Evolutionary conservation across 2,329 filamentous ascomycete genomes (phyloP).

Genomic region (Aspergillus sp.): DNA sequence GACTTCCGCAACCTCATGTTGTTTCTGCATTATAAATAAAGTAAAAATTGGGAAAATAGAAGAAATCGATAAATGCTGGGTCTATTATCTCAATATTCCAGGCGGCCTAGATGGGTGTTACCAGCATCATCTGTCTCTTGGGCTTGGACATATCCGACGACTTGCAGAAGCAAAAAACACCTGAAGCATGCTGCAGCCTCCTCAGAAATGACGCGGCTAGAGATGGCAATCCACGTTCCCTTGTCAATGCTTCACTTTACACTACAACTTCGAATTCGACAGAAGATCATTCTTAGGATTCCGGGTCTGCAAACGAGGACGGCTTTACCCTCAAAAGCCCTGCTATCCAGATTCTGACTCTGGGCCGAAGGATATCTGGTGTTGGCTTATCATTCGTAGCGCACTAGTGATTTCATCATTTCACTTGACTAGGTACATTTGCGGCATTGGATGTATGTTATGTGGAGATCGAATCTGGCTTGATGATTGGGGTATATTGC

Average conservation of each 20-base stretch:
- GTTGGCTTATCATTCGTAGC: not conserved
- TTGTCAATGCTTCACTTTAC: no score
- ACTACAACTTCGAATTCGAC: no score
- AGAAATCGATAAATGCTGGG: not conserved
- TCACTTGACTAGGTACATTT: not conserved
- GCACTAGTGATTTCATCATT: not conserved
- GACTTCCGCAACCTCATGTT: not conserved
- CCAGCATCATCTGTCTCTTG: not conserved
- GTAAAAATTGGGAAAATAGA: not conserved
- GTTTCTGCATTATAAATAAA: not conserved
- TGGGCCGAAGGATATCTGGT: not conserved
- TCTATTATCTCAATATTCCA: not conserved
- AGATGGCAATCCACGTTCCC: not conserved
- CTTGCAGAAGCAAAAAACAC: not conserved
- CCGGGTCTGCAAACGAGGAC: not conserved
- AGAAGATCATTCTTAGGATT: no score
- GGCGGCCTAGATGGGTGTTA: not conserved
- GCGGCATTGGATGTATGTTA: not conserved
- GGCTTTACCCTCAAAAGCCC: not conserved
- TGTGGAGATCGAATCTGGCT: not conserved
- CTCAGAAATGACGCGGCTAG: no score
- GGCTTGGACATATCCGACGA: not conserved
- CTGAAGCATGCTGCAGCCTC: not conserved
- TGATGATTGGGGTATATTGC: not conserved
- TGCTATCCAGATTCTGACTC: not conserved